A percentile compares a stretch with the other conserved stretches of the same genome.
Evolutionary conservation across 345 rosid genomes (phyloP).

Genomic region (Adansonia digitata): DNA sequence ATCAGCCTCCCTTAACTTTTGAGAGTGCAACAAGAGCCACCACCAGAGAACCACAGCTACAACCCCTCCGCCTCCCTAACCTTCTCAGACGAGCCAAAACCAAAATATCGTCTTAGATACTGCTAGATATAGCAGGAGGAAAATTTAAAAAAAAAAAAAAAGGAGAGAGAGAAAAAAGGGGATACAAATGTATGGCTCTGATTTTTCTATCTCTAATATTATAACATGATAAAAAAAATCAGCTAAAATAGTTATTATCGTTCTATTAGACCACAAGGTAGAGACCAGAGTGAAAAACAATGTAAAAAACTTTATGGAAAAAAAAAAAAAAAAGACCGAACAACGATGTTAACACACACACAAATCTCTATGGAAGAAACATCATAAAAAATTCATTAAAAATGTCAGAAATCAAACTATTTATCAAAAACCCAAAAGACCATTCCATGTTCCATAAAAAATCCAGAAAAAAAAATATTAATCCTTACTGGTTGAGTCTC

Average conservation of each 20-base stretch:
- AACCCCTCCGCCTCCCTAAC: slow-evolving; percentile 11
- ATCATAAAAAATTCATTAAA: background rate
- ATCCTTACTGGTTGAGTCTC: background rate
- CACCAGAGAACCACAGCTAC: background rate
- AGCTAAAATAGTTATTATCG: slow-evolving; percentile 13
- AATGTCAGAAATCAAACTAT: background rate
- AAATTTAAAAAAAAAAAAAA: background rate
- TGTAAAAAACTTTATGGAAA: slow-evolving; percentile 13
- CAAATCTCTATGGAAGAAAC: slow-evolving; percentile 25
- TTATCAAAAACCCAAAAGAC: background rate
- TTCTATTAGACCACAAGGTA: background rate
- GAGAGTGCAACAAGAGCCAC: background rate
- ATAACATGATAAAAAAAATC: slow-evolving; percentile 33
- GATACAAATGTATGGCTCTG: slow-evolving; percentile 69
- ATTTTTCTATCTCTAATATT: slow-evolving; percentile 23
- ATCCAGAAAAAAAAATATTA: background rate
- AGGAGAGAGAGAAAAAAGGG: background rate
- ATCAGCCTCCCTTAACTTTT: slow-evolving; percentile 15
- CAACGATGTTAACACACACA: slow-evolving; percentile 1
- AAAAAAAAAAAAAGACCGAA: background rate
- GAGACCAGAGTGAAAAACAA: slow-evolving; percentile 5
- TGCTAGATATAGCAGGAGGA: slow-evolving; percentile 20
- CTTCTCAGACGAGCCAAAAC: slow-evolving; percentile 21
- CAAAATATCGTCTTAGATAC: slow-evolving; percentile 11
- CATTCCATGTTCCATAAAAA: background rate